Conservation (phyloP, 2,329 filamentous ascomycete species). For the Cylindrodendrum hubeiense region DNA sequence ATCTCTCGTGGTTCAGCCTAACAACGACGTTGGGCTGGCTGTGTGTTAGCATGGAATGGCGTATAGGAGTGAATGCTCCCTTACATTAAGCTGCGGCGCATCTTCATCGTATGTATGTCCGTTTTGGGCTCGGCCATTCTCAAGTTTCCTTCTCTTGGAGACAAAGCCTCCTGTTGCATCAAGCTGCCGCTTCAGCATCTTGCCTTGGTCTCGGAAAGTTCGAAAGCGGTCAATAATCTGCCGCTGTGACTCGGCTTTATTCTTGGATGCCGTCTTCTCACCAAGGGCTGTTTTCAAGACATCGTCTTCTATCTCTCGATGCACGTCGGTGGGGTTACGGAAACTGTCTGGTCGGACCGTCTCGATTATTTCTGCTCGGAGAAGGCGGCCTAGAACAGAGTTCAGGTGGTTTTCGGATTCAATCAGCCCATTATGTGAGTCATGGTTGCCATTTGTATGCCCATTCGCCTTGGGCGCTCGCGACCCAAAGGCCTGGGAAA, state of each 20-base stretch:
- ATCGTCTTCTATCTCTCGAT: constrained; percentile 72
- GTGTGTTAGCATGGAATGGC: constrained; percentile 43
- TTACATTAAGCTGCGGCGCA: constrained; percentile 65
- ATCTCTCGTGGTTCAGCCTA: constrained; percentile 87
- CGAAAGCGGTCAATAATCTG: constrained; percentile 66
- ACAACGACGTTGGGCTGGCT: constrained; percentile 77
- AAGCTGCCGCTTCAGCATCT: constrained; percentile 64
- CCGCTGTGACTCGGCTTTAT: constrained; percentile 72
- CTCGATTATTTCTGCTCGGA: constrained; percentile 76
- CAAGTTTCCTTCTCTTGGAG: constrained; percentile 67
- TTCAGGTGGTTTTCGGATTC: constrained; percentile 63
- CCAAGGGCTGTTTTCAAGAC: constrained; percentile 63
- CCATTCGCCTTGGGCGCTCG: constrained; percentile 52
- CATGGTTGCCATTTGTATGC: constrained; percentile 50
- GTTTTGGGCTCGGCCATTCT: constrained; percentile 56
- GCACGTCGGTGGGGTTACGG: constrained; percentile 71
- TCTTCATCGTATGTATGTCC: constrained; percentile 51
- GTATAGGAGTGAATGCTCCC: constrained; percentile 39
- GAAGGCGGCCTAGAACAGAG: constrained; percentile 63
- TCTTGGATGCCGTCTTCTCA: constrained; percentile 64
- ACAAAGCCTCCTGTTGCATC: constrained; percentile 55
- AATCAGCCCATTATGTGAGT: constrained; percentile 51
- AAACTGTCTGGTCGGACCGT: constrained; percentile 70
- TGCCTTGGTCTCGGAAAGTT: constrained; percentile 65
- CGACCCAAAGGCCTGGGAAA: constrained; percentile 71